Evolutionary conservation across 768 basidiomycete genomes (phyloP), one percentile per base, ranked within the genome.

Genomic region (Panaeolus cyanescens): DNA sequence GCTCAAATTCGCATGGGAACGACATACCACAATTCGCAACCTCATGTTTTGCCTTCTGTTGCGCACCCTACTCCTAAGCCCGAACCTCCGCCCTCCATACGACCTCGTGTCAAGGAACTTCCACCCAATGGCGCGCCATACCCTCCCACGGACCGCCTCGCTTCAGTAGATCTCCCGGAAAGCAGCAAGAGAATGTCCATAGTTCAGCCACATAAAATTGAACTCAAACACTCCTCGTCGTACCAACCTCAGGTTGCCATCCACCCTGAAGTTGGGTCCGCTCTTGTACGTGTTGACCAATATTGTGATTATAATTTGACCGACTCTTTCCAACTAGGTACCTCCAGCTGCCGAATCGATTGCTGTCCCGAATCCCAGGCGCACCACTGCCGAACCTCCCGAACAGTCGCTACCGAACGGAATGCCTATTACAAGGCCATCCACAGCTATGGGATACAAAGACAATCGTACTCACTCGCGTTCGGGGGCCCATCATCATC

Each of bases 391-490:
- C 45, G 45, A 50, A 28, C 45, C 45, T 5, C 25, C 13, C 45
- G 45, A 50, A 1, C 39, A 40, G 9, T 10, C 8, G 8, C 10
- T 50, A 50, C 30, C 45, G 6, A 50, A 50, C 45, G 45, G 45
- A 13, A 28, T 28, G 45, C 22, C 3, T 15, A 50, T 50, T 28
- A 20, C 45, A 28, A 28, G 59, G 17, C 59, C 59, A 39, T 34
- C 59, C 5, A 60, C 59, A 3, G 50, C 59, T 7, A 40, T 25
- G 20, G 53, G 50, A 31, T 19, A 30, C 50, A 60, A 32, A 22
- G 34, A 60, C 13, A 53, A 17, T 17, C 33, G 22, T 3, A 28
- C 22, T 50, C 45, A 50, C 25, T 28, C 45, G 15, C 45, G 45
- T 15, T 28, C 45, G 25, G 45, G 45, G 25, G 22, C 9, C 30